Conservation (phyloP, 805 yeast species). For the Nakazawaea pomicola region DNA sequence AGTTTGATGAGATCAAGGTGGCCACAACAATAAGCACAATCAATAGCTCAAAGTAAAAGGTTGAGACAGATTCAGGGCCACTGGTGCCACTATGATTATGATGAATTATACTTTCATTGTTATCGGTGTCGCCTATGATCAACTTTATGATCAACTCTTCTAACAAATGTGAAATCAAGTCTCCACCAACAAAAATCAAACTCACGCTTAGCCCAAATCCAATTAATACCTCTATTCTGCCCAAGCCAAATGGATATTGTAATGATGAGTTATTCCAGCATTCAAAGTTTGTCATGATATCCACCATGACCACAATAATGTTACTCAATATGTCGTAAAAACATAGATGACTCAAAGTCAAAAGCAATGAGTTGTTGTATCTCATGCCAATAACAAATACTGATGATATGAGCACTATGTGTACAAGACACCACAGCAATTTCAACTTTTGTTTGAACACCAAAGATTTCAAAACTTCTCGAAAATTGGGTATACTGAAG, state of each 20-base stretch:
- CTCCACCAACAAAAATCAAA: constrained; percentile 86
- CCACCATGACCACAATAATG: constrained; percentile 61
- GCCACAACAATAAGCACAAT: constrained; percentile 21
- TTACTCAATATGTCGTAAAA: constrained; percentile 85
- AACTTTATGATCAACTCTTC: constrained; percentile 61
- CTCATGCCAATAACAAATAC: constrained; percentile 59
- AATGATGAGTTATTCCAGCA: constrained; percentile 84
- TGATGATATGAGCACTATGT: constrained; percentile 46
- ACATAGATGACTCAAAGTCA: constrained; percentile 80
- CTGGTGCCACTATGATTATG: constrained; percentile 24
- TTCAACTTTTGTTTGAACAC: constrained; percentile 52
- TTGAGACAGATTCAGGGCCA: constrained; percentile 18
- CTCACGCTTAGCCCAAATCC: constrained; percentile 87
- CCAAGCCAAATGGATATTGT: constrained; percentile 87
- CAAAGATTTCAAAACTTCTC: constrained; percentile 60
- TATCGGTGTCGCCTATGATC: constrained; percentile 27
- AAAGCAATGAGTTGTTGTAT: constrained; percentile 52
- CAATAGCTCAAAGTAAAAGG: constrained; percentile 24
- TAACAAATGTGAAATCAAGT: constrained; percentile 77
- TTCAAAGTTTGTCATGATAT: constrained; percentile 83
- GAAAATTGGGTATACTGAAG: constrained; percentile 66
- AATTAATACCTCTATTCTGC: constrained; percentile 81
- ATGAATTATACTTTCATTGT: constrained; percentile 21
- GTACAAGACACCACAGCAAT: constrained; percentile 54
- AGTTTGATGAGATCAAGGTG: constrained; percentile 30